phyloP scores from a whole-genome alignment of 441 rosid genomes.

The Gossypium schwendimanii region DNA sequence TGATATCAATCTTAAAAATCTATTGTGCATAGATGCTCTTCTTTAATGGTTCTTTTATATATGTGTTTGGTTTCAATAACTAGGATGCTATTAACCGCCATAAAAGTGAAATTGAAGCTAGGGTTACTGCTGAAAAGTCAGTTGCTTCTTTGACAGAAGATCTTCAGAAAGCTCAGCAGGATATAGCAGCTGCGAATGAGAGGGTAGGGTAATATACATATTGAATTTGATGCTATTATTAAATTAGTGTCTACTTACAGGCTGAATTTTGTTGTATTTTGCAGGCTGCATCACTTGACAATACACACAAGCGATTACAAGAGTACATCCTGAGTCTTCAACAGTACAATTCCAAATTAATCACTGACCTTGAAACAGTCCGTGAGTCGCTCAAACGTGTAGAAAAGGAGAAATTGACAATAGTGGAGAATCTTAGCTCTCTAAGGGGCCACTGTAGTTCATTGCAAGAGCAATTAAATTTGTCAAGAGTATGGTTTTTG shows the following conservation, averaged over 20 bases:
- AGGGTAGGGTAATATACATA: slow-evolving; percentile 39
- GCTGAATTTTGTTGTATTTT: slow-evolving; percentile 17
- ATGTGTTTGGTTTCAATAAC: slow-evolving; percentile 11
- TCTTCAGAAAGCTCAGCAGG: slow-evolving; percentile 65
- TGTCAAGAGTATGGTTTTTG: slow-evolving; percentile 49
- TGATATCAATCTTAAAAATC: slow-evolving; percentile 10
- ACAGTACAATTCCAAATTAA: slow-evolving; percentile 70
- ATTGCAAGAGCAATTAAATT: slow-evolving; percentile 70
- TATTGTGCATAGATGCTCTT: background rate
- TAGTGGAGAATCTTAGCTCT: slow-evolving; percentile 74
- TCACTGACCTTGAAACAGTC: slow-evolving; percentile 45
- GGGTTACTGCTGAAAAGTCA: slow-evolving; percentile 54
- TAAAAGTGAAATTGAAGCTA: slow-evolving; percentile 52
- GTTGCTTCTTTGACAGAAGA: slow-evolving; percentile 61
- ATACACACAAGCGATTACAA: slow-evolving; percentile 68
- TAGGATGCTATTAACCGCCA: slow-evolving; percentile 67
- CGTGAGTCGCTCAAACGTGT: slow-evolving; percentile 56
- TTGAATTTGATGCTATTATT: background rate
- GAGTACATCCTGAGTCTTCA: slow-evolving; percentile 80
- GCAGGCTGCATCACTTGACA: slow-evolving; percentile 63
- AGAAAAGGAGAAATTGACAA: slow-evolving; percentile 71
- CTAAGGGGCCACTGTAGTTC: slow-evolving; percentile 73
- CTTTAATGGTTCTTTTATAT: background rate
- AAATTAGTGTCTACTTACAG: background rate
- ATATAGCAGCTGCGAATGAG: slow-evolving; percentile 55